Conservation (phyloP, 768 basidiomycete genomes). For the Termitomyces heimii region DNA sequence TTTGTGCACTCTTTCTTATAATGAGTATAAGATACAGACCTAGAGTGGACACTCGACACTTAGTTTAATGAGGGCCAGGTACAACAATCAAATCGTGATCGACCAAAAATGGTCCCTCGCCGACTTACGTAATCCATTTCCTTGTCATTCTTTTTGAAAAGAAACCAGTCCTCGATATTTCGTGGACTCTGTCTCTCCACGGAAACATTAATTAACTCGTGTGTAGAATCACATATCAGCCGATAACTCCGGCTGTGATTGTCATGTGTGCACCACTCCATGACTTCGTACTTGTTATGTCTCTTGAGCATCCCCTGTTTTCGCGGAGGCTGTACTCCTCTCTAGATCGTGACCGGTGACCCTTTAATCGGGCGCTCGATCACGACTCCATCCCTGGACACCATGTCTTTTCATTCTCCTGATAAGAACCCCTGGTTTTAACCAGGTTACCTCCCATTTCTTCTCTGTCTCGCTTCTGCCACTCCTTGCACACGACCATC, state of each 20-base stretch:
- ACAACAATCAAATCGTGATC: neutral
- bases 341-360: slow-evolving; percentile 12
- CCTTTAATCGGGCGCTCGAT: slow-evolving; percentile 24
- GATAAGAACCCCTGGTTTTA: slow-evolving; percentile 23
- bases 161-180: neutral
- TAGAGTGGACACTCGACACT: neutral
- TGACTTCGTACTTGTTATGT: slow-evolving; percentile 20
- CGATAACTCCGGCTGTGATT: slow-evolving; percentile 14
- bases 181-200: slow-evolving; percentile 1
- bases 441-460: slow-evolving; percentile 3
- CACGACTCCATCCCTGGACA: slow-evolving; percentile 24
- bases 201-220: slow-evolving; percentile 3
- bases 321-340: slow-evolving; percentile 31
- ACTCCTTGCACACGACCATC: neutral
- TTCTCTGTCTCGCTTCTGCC: neutral
- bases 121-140: slow-evolving; percentile 16
- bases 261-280: slow-evolving; percentile 20
- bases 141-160: neutral
- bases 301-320: slow-evolving; percentile 17
- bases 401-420: slow-evolving; percentile 16
- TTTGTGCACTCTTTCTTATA: neutral
- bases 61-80: neutral
- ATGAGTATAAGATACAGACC: neutral
- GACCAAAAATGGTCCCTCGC: slow-evolving; percentile 1
- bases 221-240: slow-evolving; percentile 3